A percentile compares a stretch with the other conserved stretches of the same genome.
Conservation (phyloP, 164 flowering plant genomes). For the Litsea cubeba region DNA sequence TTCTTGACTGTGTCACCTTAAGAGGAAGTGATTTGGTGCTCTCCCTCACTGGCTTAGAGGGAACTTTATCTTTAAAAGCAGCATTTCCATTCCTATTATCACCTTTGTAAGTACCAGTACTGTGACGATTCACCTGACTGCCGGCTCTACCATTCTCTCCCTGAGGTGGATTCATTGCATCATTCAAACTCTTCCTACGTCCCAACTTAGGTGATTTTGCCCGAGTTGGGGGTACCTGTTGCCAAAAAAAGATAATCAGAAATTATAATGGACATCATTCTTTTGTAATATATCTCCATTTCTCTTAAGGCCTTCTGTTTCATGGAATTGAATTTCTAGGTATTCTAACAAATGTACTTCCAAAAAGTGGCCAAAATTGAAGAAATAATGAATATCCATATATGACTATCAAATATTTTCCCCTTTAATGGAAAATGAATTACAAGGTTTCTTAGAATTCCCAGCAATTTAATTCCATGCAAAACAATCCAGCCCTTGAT, state of each 20-base stretch:
- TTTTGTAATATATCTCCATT: background rate
- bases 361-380: background rate
- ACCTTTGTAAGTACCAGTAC: constrained; percentile 42
- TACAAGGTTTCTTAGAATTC: too few relatives aligned
- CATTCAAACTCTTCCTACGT: constrained; percentile 74
- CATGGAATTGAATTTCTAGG: too few relatives aligned
- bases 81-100: constrained; percentile 23
- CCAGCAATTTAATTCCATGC: too few relatives aligned
- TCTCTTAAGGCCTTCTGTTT: background rate
- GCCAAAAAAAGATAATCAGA: constrained; percentile 5
- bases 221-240: constrained; percentile 77
- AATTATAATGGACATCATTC: background rate
- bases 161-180: constrained; percentile 32
- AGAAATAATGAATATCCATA: background rate
- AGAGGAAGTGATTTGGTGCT: constrained; percentile 21
- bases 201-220: constrained; percentile 84
- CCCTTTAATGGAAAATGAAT: background rate
- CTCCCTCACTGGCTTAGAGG: constrained; percentile 26
- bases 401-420: background rate
- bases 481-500: too few relatives aligned
- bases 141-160: constrained; percentile 30
- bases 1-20: constrained; percentile 27
- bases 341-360: too few relatives aligned
- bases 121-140: constrained; percentile 46
- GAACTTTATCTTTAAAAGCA: constrained; percentile 28